Evolutionary conservation across 306 rosid genomes (phyloP), one percentile per base, ranked within the genome.

Genomic region (Citrullus amarus): DNA sequence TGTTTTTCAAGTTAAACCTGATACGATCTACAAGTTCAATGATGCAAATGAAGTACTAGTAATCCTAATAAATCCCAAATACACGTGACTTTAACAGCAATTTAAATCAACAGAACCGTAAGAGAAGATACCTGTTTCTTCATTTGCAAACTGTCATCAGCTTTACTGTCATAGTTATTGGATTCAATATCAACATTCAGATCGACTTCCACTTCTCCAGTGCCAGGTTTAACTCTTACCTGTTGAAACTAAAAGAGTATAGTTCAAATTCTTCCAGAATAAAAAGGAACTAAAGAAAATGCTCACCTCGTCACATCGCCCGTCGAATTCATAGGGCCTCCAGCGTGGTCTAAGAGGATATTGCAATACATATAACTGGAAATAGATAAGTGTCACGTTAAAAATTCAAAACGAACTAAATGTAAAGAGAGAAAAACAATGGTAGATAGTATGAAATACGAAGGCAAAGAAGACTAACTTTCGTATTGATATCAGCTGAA

Each of bases 301-400:
- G 87, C 55, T 71, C 59, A 71, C 98, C 96, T 92, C 93, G 84
- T 91, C 81, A 63, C 98, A 92, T 77, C 82, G 88, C 36, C 89
- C 90, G 16, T 89, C 97, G 59, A 95, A 75, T 34, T 92, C 93
- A 46, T 92, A 92, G 0, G 98, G 98, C 55, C 97, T 83, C 98
- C 98, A 95, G 55, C 78, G 58, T 39, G 97, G 91, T 80, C 97
- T 86, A 84, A 92, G 75, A 16, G 98, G 98, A 91, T 89, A 95
- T 87, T 95, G 98, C 77, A 91, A 60, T 20, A 91, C 91, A 55
- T 89, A 92, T 11, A 95, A 43, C 97, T 92, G 81, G 61, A 57
- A 69, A 34, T 3, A 44, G 12, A 73, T 62, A 79, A 77, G 66
- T 3, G 6, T 62, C 8, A 77, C 39, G 55, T 14, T 32, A 3